These are phyloP conservation scores for Penicillium verrucosum DNA, from an alignment of 2,329 filamentous ascomycete species.

Conservation along the genomic window DNA sequence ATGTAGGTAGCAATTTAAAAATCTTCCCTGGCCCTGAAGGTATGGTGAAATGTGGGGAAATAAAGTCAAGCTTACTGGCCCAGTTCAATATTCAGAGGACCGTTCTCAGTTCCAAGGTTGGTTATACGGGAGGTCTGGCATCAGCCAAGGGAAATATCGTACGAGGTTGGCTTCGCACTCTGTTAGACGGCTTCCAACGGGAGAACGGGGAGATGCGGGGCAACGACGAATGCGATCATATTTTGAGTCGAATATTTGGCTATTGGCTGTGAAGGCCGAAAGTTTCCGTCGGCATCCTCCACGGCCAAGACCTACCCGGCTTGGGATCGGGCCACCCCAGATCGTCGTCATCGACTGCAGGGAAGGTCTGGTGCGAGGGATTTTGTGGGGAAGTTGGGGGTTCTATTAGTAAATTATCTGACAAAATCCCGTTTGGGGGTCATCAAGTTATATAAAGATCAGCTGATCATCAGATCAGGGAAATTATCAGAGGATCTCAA, in stretches of 20 bases:
- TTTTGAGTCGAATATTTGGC: background rate
- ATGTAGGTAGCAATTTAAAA: background rate
- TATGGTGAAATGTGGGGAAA: slow-evolving; percentile 16
- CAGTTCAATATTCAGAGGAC: background rate
- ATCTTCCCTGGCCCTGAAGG: slow-evolving; percentile 3
- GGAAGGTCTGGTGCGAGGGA: slow-evolving; percentile 10
- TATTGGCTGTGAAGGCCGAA: background rate
- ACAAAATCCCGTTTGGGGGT: background rate
- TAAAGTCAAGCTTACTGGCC: slow-evolving; percentile 5
- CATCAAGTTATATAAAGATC: background rate
- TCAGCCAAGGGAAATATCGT: slow-evolving; percentile 8
- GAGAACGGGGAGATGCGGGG: slow-evolving; percentile 1
- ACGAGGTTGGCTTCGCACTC: slow-evolving; percentile 1
- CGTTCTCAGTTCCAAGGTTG: background rate
- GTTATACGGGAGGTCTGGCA: slow-evolving; percentile 1
- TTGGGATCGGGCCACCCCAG: background rate
- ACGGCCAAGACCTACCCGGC: slow-evolving; percentile 2
- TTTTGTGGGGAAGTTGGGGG: slow-evolving; percentile 10
- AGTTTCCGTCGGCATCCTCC: slow-evolving; percentile 1
- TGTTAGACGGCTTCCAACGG: background rate
- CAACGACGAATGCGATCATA: background rate
- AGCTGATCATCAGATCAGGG: background rate
- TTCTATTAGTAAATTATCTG: background rate
- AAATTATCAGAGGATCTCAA: background rate
- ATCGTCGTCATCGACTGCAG: slow-evolving; percentile 19